Evolutionary conservation across 1,139 yeast genomes (phyloP).

Genomic region (Debaryomyces coudertii): DNA sequence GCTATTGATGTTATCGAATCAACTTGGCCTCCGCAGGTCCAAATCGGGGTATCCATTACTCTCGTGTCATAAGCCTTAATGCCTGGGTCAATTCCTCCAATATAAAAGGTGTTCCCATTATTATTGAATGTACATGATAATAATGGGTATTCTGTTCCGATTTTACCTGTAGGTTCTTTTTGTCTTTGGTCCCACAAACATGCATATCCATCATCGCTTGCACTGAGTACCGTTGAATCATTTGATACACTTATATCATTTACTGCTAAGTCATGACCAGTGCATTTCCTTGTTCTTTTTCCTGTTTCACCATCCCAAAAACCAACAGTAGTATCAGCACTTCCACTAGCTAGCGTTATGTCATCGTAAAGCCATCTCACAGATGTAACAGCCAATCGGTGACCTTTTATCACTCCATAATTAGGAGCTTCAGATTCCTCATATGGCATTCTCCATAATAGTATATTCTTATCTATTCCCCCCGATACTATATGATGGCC

Average conservation of each 20-base stretch:
- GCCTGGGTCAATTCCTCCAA: slow-evolving; percentile 70
- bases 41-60: slow-evolving; percentile 40
- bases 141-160: slow-evolving; percentile 58
- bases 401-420: slow-evolving; percentile 46
- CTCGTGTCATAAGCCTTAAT: slow-evolving; percentile 61
- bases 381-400: slow-evolving; percentile 55
- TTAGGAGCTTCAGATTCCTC: slow-evolving; percentile 30
- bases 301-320: slow-evolving; percentile 64
- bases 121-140: slow-evolving; percentile 51
- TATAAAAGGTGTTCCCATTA: slow-evolving; percentile 48
- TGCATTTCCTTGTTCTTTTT: slow-evolving; percentile 52
- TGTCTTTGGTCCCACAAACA: slow-evolving; percentile 67
- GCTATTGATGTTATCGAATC: slow-evolving; percentile 58
- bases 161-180: slow-evolving; percentile 40
- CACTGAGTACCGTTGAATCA: slow-evolving; percentile 49
- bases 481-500: slow-evolving; percentile 55
- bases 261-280: slow-evolving; percentile 56
- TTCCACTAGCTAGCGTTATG: slow-evolving; percentile 39
- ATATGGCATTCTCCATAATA: slow-evolving; percentile 49
- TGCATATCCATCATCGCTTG: slow-evolving; percentile 66
- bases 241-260: slow-evolving; percentile 49
- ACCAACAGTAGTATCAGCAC: slow-evolving; percentile 57
- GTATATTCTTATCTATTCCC: slow-evolving; percentile 52
- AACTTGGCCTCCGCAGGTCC: slow-evolving; percentile 50
- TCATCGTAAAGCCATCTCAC: slow-evolving; percentile 49